Conservation (phyloP, 2,329 filamentous ascomycete species). For the Thyridium curvatum region DNA sequence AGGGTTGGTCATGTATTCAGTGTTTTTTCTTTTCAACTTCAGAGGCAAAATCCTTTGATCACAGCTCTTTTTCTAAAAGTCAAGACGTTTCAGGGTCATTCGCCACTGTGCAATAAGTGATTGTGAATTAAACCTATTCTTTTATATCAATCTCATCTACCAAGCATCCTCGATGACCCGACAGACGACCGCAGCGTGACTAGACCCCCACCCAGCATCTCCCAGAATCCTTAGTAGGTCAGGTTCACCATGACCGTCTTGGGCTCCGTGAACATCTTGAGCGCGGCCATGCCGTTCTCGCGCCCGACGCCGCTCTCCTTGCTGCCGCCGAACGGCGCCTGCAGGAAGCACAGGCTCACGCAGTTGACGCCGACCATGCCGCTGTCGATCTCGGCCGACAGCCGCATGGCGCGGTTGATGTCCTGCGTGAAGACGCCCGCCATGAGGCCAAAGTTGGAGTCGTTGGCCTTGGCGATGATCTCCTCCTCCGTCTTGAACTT, state of each 20-base stretch:
- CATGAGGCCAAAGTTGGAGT: constrained; percentile 39
- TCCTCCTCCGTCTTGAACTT: constrained; percentile 52
- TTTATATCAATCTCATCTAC: no score
- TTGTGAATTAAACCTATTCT: no score
- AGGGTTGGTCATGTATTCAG: no score
- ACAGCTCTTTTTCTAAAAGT: no score
- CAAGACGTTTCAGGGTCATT: no score
- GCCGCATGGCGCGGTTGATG: constrained; percentile 53
- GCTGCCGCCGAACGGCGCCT: constrained; percentile 40
- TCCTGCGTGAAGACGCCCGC: constrained; percentile 54
- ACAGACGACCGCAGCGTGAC: no score
- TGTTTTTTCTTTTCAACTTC: no score
- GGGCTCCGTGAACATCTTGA: constrained; percentile 40
- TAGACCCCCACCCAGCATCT: no score
- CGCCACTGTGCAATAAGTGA: no score
- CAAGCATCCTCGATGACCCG: no score
- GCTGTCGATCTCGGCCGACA: constrained; percentile 50
- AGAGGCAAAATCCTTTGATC: no score
- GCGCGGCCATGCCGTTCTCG: constrained; percentile 39
- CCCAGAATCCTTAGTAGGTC: constrained; percentile 1
- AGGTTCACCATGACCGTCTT: constrained; percentile 43
- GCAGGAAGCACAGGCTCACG: constrained; percentile 28
- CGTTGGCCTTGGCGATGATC: constrained; percentile 46
- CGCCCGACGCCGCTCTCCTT: constrained; percentile 44
- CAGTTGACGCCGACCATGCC: constrained; percentile 67